These are phyloP conservation scores for Didymella exigua DNA, from an alignment of 2,329 filamentous ascomycete genomes.

Conservation along the genomic window DNA sequence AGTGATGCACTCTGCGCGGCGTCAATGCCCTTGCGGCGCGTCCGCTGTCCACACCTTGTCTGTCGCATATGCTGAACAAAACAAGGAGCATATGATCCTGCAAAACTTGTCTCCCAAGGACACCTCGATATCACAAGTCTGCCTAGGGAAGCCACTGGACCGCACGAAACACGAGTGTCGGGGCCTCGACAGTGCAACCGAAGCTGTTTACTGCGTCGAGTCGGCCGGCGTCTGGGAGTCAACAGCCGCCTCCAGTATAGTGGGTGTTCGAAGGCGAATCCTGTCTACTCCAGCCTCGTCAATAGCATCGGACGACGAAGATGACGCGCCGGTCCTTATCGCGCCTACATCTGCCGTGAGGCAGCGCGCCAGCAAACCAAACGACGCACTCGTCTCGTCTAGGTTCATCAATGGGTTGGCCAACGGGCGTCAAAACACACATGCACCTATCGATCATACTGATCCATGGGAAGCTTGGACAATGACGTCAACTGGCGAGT, in stretches of 20 bases:
- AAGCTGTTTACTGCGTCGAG: constrained; percentile 60
- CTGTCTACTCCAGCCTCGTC: constrained; percentile 37
- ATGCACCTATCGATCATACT: constrained; percentile 21
- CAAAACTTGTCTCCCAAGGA: constrained; percentile 66
- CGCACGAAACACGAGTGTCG: constrained; percentile 40
- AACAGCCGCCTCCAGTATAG: constrained; percentile 63
- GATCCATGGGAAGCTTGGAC: constrained; percentile 62
- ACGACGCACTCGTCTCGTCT: constrained; percentile 11
- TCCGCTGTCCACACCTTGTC: constrained; percentile 67
- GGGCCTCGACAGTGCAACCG: constrained; percentile 51
- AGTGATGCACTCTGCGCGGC: constrained; percentile 62
- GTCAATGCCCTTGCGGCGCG: constrained; percentile 59
- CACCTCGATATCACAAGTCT: constrained; percentile 59
- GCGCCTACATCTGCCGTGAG: constrained; percentile 35
- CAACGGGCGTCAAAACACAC: constrained; percentile 4
- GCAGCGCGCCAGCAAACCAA: constrained; percentile 29
- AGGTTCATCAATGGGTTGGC: constrained; percentile 8
- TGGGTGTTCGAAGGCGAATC: constrained; percentile 64
- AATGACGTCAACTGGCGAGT: constrained; percentile 54
- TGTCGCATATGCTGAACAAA: constrained; percentile 65
- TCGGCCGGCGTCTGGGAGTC: constrained; percentile 71
- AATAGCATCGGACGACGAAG: constrained; percentile 34
- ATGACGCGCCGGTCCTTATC: constrained; percentile 18
- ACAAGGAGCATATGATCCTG: constrained; percentile 67
- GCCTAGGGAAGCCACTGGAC: constrained; percentile 56